Conservation (phyloP, 1,139 yeast genomes). For the Magnusiomyces starmeri region DNA sequence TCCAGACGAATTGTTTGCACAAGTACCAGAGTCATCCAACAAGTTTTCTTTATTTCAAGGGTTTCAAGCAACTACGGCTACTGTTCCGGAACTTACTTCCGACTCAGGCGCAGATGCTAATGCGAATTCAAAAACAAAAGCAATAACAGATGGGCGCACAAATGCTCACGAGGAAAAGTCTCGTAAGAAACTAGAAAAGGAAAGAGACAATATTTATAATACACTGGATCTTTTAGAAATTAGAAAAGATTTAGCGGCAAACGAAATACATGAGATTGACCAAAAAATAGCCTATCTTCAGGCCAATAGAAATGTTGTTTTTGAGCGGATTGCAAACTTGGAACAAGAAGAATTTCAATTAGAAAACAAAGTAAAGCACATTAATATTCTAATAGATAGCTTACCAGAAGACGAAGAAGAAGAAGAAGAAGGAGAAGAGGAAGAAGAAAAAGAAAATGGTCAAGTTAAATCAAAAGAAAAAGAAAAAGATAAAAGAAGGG, state of each 20-base stretch:
- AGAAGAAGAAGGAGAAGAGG: conserved; percentile 6
- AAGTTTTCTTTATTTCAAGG: conserved; percentile 57
- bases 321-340: conserved; percentile 49
- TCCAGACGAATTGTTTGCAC: conserved; percentile 49
- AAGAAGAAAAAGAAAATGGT: not conserved
- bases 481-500: not conserved
- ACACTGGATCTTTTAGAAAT: conserved; percentile 50
- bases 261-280: conserved; percentile 58
- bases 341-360: conserved; percentile 52
- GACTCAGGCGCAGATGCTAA: conserved; percentile 5
- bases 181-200: conserved; percentile 32
- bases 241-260: conserved; percentile 55
- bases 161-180: conserved; percentile 14
- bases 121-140: conserved; percentile 11
- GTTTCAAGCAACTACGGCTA: conserved; percentile 43
- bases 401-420: conserved; percentile 13
- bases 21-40: conserved; percentile 38
- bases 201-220: conserved; percentile 39
- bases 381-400: conserved; percentile 36
- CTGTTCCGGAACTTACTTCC: not conserved
- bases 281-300: conserved; percentile 46
- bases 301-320: conserved; percentile 43
- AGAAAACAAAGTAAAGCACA: conserved; percentile 41
- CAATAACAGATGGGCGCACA: conserved; percentile 12
- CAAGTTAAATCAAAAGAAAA: not conserved